Base-by-base conservation (phyloP, 148 eudicot genomes). In the Rhododendron kiyosumense region DNA sequence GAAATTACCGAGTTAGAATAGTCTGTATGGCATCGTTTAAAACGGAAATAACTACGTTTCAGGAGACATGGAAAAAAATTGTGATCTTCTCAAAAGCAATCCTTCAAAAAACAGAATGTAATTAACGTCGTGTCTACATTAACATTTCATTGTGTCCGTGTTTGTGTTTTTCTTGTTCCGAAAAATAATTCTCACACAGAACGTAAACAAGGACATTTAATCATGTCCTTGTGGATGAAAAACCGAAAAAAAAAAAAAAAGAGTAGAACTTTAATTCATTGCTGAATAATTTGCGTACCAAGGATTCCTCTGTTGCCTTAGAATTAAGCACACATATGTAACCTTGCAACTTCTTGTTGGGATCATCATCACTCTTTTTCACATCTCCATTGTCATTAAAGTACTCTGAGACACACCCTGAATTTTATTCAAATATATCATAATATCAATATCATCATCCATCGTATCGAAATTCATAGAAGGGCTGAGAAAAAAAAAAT, bases 321-420 rank as follows among this genome's bases (percentile, higher is more conserved):
- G 98, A 92, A 85, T 95, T 94, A 15, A 96, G 91, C 81, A 92
- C 95, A 88, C 94, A 93, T 84, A 88, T 93, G 89, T 95, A 95
- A 28, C 95, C 98, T 80, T 88, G 89, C 82, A 86, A 45, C 83
- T 85, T 91, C 83, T 92, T 92, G 34, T 73, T 87, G 18, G 51
- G 78, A 59, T 81, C 90, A 67, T 92, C 90, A 46, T 90, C 59
- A 69, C 84, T 92, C 61, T 32, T 71, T 12, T 71, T 71, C 38
- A 1, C 76, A 71, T 30, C 38, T 13, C 82, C 91, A 52, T 85
- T 89, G n/a, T 83, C 76, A 14, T 30, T 87, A 86, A 96, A 96
- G 88, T 93, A 94, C 80, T 92, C 93, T 45, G 88, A 89, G 12
- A 92, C 92, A 87, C 87, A 91, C 83, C 92, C 98, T 96, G 93